These are phyloP conservation scores for Eimeria zaria DNA, from an alignment of 169 alveolate species.

Conservation along the genomic window DNA sequence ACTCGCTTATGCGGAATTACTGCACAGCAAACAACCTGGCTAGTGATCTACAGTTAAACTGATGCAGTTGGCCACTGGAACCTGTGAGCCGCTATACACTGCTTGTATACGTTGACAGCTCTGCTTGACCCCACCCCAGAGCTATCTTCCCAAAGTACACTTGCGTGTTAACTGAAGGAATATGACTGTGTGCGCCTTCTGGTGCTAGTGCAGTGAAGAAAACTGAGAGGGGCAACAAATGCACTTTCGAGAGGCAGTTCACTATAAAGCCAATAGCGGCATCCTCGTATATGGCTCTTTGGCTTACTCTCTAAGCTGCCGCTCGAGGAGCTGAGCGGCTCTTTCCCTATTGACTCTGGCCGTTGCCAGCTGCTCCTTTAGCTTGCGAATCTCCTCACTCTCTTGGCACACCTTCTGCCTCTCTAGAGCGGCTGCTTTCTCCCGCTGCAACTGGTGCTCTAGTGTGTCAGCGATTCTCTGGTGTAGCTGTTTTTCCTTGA, in stretches of 20 bases:
- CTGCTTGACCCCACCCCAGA: not conserved
- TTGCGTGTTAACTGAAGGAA: not conserved
- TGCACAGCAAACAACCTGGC: not conserved
- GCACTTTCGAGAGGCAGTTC: not conserved
- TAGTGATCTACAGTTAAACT: not conserved
- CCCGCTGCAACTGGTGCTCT: slow-evolving; percentile 28
- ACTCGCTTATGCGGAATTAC: not conserved
- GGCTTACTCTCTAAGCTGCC: slow-evolving; percentile 84
- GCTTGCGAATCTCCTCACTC: slow-evolving; percentile 82
- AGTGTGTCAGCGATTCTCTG: slow-evolving; percentile 29
- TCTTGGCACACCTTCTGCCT: slow-evolving; percentile 67
- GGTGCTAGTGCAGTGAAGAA: too few species aligned
- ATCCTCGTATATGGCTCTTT: not conserved
- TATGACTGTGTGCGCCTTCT: not conserved
- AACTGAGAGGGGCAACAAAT: not conserved
- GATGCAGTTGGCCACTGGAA: not conserved
- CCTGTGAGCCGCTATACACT: not conserved
- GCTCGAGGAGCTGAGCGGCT: slow-evolving; percentile 88
- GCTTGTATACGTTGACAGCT: not conserved
- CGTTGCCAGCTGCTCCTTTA: slow-evolving; percentile 85
- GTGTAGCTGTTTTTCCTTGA: slow-evolving; percentile 43
- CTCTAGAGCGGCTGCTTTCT: not conserved
- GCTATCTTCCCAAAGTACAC: not conserved
- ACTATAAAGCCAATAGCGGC: not conserved
- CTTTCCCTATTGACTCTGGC: slow-evolving; percentile 87